phyloP scores from a whole-genome alignment of 1,284 basidiomycete species.

The Naganishia cerealis region DNA sequence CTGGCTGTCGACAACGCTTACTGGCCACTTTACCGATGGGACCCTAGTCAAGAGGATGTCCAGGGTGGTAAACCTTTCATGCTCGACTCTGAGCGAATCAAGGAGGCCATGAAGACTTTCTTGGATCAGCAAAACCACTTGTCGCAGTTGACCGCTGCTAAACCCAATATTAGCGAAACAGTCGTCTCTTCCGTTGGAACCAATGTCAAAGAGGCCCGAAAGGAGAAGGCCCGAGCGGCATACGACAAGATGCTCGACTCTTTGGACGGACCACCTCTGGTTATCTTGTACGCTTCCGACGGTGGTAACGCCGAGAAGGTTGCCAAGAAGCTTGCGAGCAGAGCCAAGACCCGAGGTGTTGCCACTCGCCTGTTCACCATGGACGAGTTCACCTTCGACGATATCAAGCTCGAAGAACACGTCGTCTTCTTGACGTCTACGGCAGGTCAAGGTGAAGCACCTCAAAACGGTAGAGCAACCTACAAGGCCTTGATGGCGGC shows the following conservation, averaged over 20 bases:
- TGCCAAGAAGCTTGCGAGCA: slow-evolving; percentile 79
- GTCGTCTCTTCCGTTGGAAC: slow-evolving; percentile 82
- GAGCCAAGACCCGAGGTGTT: slow-evolving; percentile 82
- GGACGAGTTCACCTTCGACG: slow-evolving; percentile 64
- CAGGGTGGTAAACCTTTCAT: slow-evolving; percentile 79
- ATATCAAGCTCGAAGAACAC: slow-evolving; percentile 63
- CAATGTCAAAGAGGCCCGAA: slow-evolving; percentile 78
- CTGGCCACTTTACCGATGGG: slow-evolving; percentile 98
- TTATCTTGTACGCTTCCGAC: slow-evolving; percentile 89
- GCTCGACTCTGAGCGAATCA: slow-evolving; percentile 89
- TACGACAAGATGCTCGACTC: slow-evolving; percentile 81
- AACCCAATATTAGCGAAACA: slow-evolving; percentile 76
- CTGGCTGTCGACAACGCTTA: slow-evolving; percentile 93
- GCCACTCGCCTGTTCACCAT: slow-evolving; percentile 72
- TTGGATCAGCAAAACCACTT: slow-evolving; percentile 95
- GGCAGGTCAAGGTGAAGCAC: slow-evolving; percentile 98
- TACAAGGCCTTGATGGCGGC: slow-evolving; percentile 79
- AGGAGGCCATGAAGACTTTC: slow-evolving; percentile 91
- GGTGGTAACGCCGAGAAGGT: slow-evolving; percentile 93
- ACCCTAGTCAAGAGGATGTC: slow-evolving; percentile 74
- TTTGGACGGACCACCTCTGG: slow-evolving; percentile 84
- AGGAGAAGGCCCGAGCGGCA: slow-evolving; percentile 77
- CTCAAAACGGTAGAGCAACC: slow-evolving; percentile 89
- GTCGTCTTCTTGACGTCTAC: slow-evolving; percentile 87
- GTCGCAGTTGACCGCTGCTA: slow-evolving; percentile 78